phyloP scores from a whole-genome alignment of 257 asterid species.

The Nicotiana knightiana region DNA sequence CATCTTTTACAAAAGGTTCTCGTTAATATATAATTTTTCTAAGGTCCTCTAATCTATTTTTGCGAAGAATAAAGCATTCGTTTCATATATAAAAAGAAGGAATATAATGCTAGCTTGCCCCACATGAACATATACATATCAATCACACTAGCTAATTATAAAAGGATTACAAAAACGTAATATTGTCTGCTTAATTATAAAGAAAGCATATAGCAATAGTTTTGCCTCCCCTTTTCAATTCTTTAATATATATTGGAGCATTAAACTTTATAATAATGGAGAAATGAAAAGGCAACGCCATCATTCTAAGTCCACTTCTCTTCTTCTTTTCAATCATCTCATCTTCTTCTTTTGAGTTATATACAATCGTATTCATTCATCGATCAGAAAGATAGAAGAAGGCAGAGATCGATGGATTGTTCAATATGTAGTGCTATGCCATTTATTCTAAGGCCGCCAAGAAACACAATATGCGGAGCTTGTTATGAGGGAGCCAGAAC shows the following conservation, averaged over 20 bases:
- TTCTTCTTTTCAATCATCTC: neutral
- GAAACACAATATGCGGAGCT: conserved; percentile 75
- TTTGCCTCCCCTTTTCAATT: conserved; percentile 33
- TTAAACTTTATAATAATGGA: conserved; percentile 5
- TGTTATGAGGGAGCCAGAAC: conserved; percentile 87
- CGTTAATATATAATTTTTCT: neutral
- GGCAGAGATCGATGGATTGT: conserved; percentile 53
- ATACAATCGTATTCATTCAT: neutral
- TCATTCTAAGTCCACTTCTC: neutral
- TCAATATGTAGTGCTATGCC: conserved; percentile 87
- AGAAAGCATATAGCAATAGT: conserved; percentile 35
- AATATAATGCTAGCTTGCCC: neutral
- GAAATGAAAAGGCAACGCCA: conserved; percentile 8
- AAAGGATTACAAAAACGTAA: conserved; percentile 6
- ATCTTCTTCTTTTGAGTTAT: neutral
- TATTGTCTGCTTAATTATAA: conserved; percentile 13
- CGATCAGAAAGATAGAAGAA: neutral
- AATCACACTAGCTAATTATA: conserved; percentile 16
- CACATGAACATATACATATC: neutral
- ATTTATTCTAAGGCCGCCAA: conserved; percentile 73
- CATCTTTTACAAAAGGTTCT: neutral
- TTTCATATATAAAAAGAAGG: neutral
- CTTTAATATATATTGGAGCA: conserved; percentile 14
- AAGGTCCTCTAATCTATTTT: neutral
- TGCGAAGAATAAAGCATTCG: neutral